Evolutionary conservation across 1,284 basidiomycete species (phyloP), one percentile per base, ranked within the genome.

Genomic region (Marasmius fiardii): DNA sequence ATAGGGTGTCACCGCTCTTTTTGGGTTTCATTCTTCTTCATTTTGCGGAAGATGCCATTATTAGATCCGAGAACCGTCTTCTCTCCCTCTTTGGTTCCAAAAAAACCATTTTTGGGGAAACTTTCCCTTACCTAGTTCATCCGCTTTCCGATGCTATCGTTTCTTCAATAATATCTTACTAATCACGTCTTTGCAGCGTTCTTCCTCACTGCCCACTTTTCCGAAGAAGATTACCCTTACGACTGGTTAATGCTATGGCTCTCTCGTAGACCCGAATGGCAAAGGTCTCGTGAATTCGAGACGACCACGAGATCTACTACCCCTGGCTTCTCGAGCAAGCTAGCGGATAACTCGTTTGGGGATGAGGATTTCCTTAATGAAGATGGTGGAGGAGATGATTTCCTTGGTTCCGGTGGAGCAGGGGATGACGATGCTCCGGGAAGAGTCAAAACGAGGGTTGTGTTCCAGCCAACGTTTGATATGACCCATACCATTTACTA

Each of bases 241-340:
- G 89, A 90, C 70, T 90, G 88, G 83, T 77, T 90, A 51, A 90
- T 90, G 86, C 77, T 90, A 35, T 90, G 88, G 88, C 82, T 90
- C 52, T 87, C 86, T 44, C 82, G 86, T 52, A 77, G 85, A 47
- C 88, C 89, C 48, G 88, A 90, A 69, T 91, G 89, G 88, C 88
- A 90, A 65, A 83, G 88, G 45, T 90, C 88, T 11, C 81, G 89
- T 54, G 89, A 92, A 70, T 91, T 92, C 60, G 89, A 92, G 72
- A 90, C 89, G 0, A 92, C 89, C 10, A 91, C 89, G 10, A 82
- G 87, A 39, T 79, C 83, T 2, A 73, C 76, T 28, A 81, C 68
- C 55, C 81, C 71, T 53, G 83, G 69, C 63, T 81, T 71, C 73
- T 78, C 64, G 63, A 75, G 71, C 51, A 75, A 72, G 35, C 72